These are phyloP conservation scores for Jamesozyma hellenica DNA, from an alignment of 805 yeast genomes.

Conservation along the genomic window DNA sequence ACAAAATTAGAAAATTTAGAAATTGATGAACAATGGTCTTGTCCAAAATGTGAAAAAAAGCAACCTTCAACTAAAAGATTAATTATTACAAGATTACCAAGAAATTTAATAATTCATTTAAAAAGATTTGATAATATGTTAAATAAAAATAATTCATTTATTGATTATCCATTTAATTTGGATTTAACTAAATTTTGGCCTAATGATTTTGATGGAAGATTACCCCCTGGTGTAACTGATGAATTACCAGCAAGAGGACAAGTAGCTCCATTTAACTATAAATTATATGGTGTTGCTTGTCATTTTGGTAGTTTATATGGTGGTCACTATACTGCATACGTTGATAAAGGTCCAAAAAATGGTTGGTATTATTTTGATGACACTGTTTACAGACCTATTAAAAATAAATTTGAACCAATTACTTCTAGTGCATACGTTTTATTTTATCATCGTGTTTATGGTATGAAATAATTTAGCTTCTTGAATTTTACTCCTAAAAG, in stretches of 20 bases:
- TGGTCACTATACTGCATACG: slow-evolving; percentile 84
- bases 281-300: slow-evolving; percentile 69
- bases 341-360: slow-evolving; percentile 45
- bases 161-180: slow-evolving; percentile 57
- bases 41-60: slow-evolving; percentile 62
- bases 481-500: too few relatives aligned
- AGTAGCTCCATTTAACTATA: slow-evolving; percentile 67
- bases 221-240: slow-evolving; percentile 24
- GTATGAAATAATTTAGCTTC: slow-evolving; percentile 4
- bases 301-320: slow-evolving; percentile 75
- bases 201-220: slow-evolving; percentile 25
- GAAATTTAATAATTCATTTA: slow-evolving; percentile 67
- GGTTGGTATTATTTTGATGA: slow-evolving; percentile 86
- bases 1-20: slow-evolving; percentile 66
- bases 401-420: slow-evolving; percentile 43
- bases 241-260: slow-evolving; percentile 64
- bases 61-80: slow-evolving; percentile 61
- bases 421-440: slow-evolving; percentile 75
- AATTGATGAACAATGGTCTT: slow-evolving; percentile 76
- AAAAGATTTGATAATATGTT: slow-evolving; percentile 57
- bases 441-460: slow-evolving; percentile 48
- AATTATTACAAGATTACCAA: slow-evolving; percentile 70
- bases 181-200: slow-evolving; percentile 67
- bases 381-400: slow-evolving; percentile 47
- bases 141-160: slow-evolving; percentile 50